Evolutionary conservation across 1,284 basidiomycete genomes (phyloP), one percentile per base, ranked within the genome.

Genomic region (Vanrija sp.): DNA sequence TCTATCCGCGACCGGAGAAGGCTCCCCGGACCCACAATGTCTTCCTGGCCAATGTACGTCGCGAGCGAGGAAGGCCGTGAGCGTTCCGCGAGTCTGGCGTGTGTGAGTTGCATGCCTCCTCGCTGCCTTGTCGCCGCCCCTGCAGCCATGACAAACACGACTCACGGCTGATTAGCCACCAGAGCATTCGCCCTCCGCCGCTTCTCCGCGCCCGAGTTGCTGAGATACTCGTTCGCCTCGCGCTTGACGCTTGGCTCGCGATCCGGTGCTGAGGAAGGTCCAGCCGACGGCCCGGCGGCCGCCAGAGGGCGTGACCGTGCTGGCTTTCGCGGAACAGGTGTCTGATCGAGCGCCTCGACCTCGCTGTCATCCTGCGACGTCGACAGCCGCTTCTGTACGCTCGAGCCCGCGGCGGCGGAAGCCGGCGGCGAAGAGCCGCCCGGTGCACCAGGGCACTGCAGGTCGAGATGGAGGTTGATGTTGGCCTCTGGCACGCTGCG

Each of bases 401-500:
- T 31, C 31, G 31, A 14, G 9, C 31, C 31, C 31, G 31, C 10
- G 10, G 31, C 31, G 6, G 31, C 31, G 4, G 31, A 3, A 9
- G 31, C n/a, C 38, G 49, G 14, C 23, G 57, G 37, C 10, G 50
- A 53, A 7, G 62, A 59, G 5, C 57, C 55, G 10, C 51, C 52
- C 4, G 42, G 45, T 5, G 56, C 41, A 2, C 65, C 66, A 3
- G 56, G 60, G 53, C 69, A 75, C 46, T 64, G 67, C 4, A 67
- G 55, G 60, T 78, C 76, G 24, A 78, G 62, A 46, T 78, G 77
- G 10, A 67, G 63, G 58, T 77, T 77, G 61, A 78, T 76, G 45
- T 68, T 63, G 1, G 49, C 31, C 38, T 68, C 65, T 8, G 66
- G 46, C 16, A 78, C 68, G 1, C 41, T 41, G 15, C 51, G 37